These are phyloP conservation scores for Physcomitrium patens DNA, from an alignment of 225 moss, liverwort and hornwort genomes.

Conservation along the genomic window DNA sequence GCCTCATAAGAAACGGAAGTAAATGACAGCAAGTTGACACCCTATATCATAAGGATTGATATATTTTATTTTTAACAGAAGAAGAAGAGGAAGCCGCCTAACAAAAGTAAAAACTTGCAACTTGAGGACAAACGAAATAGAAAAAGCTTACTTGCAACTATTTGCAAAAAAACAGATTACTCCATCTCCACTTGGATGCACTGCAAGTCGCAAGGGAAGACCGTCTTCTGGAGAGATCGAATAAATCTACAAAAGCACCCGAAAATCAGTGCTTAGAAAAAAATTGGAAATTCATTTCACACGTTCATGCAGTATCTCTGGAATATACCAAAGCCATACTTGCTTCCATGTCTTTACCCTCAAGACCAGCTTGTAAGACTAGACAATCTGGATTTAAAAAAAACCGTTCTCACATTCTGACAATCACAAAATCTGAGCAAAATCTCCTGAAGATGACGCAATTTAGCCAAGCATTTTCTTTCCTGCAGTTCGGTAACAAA, in stretches of 20 bases:
- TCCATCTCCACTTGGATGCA: constrained; percentile 67
- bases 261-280: no score
- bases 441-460: neutral
- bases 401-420: neutral
- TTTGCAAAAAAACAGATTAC: constrained; percentile 48
- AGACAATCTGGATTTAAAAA: neutral
- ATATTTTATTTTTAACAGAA: no score
- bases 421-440: neutral
- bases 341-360: neutral
- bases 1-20: no score
- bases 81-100: no score
- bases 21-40: no score
- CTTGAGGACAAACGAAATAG: neutral
- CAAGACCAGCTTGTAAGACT: constrained; percentile 14
- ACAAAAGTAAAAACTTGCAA: no score
- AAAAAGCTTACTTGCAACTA: constrained; percentile 48
- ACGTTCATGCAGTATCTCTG: no score
- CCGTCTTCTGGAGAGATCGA: no score
- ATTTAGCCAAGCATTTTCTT: neutral
- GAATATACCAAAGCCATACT: no score
- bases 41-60: no score
- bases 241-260: no score
- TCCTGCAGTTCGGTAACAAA: neutral
- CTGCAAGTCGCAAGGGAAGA: constrained; percentile 45
- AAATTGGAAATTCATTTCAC: no score